These are phyloP conservation scores for Phytophthora europaea DNA, from an alignment of 352 stramenopile genomes.

Conservation along the genomic window DNA sequence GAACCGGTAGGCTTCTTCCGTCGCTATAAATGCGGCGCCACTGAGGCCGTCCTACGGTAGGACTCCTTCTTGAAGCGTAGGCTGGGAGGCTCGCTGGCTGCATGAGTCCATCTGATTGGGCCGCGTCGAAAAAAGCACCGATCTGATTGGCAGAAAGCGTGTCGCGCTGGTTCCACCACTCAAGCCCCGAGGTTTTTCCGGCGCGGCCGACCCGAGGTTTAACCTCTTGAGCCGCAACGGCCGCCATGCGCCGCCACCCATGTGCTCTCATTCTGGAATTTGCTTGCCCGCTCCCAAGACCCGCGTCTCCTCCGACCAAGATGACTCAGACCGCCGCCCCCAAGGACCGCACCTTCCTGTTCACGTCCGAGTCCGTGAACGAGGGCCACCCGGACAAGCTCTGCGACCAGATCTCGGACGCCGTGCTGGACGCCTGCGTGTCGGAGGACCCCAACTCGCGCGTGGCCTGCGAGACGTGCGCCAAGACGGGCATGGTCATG, in stretches of 20 bases:
- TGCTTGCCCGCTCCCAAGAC: conserved; percentile 29
- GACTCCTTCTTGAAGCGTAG: background rate
- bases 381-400: conserved; percentile 99
- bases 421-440: conserved; percentile 98
- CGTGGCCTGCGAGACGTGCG: conserved; percentile 99
- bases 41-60: background rate
- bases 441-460: conserved; percentile 98
- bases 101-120: conserved; percentile 34
- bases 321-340: conserved; percentile 71
- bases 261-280: conserved; percentile 66
- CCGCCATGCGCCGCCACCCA: conserved; percentile 7
- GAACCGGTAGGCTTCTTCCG: background rate
- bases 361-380: conserved; percentile 99
- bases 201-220: conserved; percentile 39
- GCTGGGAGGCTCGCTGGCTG: background rate
- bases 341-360: conserved; percentile 92
- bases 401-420: conserved; percentile 99
- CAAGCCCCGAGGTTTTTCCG: conserved; percentile 36
- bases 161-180: conserved; percentile 36
- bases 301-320: conserved; percentile 23
- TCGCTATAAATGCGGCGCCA: conserved; percentile 1
- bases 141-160: conserved; percentile 43
- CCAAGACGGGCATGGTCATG: conserved; percentile 99
- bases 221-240: background rate
- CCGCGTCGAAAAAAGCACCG: background rate